phyloP scores from a whole-genome alignment of 139 green algal genomes.

The Chlorella sorokiniana region DNA sequence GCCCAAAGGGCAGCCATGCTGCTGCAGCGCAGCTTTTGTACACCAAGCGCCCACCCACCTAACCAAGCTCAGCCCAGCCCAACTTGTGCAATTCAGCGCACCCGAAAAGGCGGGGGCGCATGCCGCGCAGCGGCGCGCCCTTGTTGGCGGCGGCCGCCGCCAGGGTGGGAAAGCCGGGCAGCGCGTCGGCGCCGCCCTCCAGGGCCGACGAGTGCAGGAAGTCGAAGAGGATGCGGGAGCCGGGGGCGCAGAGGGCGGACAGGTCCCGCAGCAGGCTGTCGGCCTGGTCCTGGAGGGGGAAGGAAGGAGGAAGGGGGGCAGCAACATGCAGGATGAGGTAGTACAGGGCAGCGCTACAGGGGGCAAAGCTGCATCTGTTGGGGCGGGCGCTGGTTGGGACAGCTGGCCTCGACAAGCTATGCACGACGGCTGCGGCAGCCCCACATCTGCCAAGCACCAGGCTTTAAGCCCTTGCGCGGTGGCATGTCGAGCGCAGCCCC shows the following conservation, averaged over 20 bases:
- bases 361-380: no score
- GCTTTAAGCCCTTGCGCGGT: no score
- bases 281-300: background rate
- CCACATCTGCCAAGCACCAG: no score
- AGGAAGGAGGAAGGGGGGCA: background rate
- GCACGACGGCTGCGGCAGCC: no score
- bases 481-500: no score
- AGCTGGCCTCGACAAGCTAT: no score
- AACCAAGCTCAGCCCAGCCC: no score
- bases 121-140: conserved; percentile 14
- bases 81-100: background rate
- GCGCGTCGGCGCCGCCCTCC: background rate
- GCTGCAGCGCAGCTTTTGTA: background rate
- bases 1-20: no score
- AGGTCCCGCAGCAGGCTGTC: conserved; percentile 10
- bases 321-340: no score
- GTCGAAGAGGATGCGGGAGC: conserved; percentile 30
- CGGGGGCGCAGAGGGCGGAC: conserved; percentile 17
- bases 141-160: conserved; percentile 26
- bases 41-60: background rate
- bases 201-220: conserved; percentile 20
- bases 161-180: conserved; percentile 21
- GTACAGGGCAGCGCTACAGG: no score
- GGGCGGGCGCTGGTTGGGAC: no score
- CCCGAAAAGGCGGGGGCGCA: conserved; percentile 1